phyloP scores from a whole-genome alignment of 495 filamentous ascomycete genomes.

The Aspergillus heteromorphus region DNA sequence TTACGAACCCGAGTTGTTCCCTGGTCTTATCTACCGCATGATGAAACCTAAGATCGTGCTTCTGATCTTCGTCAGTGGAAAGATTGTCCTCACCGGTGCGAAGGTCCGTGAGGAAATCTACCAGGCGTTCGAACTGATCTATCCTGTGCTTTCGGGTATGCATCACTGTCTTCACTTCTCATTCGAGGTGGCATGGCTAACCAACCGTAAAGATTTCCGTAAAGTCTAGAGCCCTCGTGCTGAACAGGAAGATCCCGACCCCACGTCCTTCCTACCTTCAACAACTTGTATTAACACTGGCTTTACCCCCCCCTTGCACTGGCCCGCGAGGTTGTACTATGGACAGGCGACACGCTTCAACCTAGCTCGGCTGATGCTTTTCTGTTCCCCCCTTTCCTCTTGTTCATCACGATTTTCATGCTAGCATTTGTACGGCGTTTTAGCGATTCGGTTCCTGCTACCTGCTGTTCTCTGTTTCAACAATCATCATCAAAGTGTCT shows the following conservation, averaged over 20 bases:
- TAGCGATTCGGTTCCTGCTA: conserved; percentile 36
- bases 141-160: conserved; percentile 90
- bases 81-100: conserved; percentile 96
- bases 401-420: conserved; percentile 35
- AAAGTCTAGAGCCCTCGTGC: conserved; percentile 44
- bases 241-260: conserved; percentile 20
- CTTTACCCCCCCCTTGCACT: conserved; percentile 23
- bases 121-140: conserved; percentile 98
- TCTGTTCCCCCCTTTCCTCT: conserved; percentile 6
- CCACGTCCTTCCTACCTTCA: conserved; percentile 36
- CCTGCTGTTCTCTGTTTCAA: conserved; percentile 10
- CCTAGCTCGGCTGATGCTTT: conserved; percentile 8
- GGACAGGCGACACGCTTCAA: conserved; percentile 20
- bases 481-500: conserved; percentile 16
- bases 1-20: conserved; percentile 98
- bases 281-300: conserved; percentile 54
- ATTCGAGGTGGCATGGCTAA: conserved; percentile 22
- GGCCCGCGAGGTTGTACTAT: conserved; percentile 43
- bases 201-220: conserved; percentile 52
- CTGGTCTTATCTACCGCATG: conserved; percentile 99
- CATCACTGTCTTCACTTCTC: neutral
- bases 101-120: conserved; percentile 99
- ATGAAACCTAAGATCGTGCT: conserved; percentile 99
- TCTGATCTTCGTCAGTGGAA: conserved; percentile 96
- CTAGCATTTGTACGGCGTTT: conserved; percentile 48